A percentile compares a stretch with the other conserved stretches of the same genome.
phyloP scores from a whole-genome alignment of 768 basidiomycete species.

The Amanita subjunquillea region DNA sequence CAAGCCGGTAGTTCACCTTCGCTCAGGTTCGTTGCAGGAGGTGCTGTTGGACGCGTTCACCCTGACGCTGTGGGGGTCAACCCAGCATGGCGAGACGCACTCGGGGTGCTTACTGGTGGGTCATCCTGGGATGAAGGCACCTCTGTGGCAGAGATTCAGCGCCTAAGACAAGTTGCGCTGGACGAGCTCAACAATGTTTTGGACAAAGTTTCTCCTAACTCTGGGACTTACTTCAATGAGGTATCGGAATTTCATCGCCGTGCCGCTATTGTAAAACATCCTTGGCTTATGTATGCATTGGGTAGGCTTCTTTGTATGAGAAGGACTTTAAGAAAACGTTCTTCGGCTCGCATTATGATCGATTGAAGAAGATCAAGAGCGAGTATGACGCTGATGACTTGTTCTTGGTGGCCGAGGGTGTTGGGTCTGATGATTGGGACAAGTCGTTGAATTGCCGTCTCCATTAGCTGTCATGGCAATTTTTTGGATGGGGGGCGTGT shows the following conservation, averaged over 20 bases:
- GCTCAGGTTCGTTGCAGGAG: background rate
- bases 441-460: slow-evolving; percentile 13
- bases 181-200: background rate
- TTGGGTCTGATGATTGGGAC: slow-evolving; percentile 39
- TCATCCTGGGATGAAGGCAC: background rate
- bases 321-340: slow-evolving; percentile 29
- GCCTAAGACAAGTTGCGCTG: background rate
- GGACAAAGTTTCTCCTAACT: slow-evolving; percentile 7
- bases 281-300: background rate
- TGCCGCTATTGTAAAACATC: no score
- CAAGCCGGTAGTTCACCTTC: no score
- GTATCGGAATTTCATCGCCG: background rate
- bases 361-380: slow-evolving; percentile 29
- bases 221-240: slow-evolving; percentile 11
- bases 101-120: background rate
- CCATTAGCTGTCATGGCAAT: slow-evolving; percentile 3
- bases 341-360: slow-evolving; percentile 34
- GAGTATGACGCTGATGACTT: slow-evolving; percentile 33
- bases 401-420: slow-evolving; percentile 35
- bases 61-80: background rate
- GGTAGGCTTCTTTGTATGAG: slow-evolving; percentile 33
- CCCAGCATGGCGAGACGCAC: background rate
- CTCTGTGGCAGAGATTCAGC: background rate
- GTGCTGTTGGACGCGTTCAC: background rate
- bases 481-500: no score